These are phyloP conservation scores for Penicillium salamii DNA, from an alignment of 495 filamentous ascomycete species.

Conservation along the genomic window DNA sequence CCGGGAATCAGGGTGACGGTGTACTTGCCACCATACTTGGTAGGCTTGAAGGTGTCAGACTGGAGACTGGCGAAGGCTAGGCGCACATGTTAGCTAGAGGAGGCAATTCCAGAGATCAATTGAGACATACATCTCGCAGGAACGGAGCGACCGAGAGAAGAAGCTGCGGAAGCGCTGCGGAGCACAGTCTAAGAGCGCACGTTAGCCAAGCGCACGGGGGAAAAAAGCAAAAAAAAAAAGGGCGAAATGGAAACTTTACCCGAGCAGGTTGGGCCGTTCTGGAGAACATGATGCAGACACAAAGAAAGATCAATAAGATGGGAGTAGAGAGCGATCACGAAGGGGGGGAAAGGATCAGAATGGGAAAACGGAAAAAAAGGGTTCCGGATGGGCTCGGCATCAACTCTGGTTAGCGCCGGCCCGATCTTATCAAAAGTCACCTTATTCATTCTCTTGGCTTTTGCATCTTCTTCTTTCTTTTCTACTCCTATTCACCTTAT, in stretches of 20 bases:
- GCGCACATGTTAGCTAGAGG: conserved; percentile 6
- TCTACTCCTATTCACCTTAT: too few relatives aligned
- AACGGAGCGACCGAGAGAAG: conserved; percentile 34
- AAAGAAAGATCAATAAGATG: conserved; percentile 2
- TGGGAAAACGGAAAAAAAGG: conserved; percentile 39
- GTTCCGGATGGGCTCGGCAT: conserved; percentile 45
- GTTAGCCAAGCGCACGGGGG: conserved; percentile 1
- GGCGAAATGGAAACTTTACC: conserved; percentile 17
- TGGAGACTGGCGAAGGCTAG: conserved; percentile 69
- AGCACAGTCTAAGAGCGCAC: conserved; percentile 32
- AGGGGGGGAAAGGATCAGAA: conserved; percentile 17
- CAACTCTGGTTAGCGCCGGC: conserved; percentile 23
- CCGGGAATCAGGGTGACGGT: conserved; percentile 96
- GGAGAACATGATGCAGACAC: conserved; percentile 24
- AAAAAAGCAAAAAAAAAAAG: conserved; percentile 7
- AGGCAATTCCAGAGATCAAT: neutral
- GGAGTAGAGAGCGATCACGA: conserved; percentile 1
- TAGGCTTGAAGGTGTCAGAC: conserved; percentile 94
- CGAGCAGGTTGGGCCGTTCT: conserved; percentile 29
- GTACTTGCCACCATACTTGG: conserved; percentile 99
- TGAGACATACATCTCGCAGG: conserved; percentile 42
- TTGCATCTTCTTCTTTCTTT: conserved; percentile 16
- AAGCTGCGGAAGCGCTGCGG: conserved; percentile 36
- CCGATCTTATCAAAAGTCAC: conserved; percentile 43
- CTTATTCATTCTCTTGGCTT: neutral